Conservation (phyloP, 768 basidiomycete genomes). For the Boletus barrowsii region DNA sequence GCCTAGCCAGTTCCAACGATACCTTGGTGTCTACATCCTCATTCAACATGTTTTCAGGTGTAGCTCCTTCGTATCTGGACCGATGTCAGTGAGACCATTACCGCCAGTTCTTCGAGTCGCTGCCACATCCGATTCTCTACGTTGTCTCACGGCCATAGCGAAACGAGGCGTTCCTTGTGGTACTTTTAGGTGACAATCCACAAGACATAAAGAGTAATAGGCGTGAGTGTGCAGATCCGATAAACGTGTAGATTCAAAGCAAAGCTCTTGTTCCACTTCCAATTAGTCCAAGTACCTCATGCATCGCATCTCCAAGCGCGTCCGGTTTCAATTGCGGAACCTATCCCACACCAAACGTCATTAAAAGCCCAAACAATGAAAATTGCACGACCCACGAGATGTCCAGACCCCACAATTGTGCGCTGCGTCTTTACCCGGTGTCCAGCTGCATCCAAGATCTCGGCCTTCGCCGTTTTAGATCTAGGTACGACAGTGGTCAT, state of each 20-base stretch:
- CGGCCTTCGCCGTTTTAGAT: slow-evolving; percentile 24
- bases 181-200: too few relatives aligned
- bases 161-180: too few relatives aligned
- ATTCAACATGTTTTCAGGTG: too few relatives aligned
- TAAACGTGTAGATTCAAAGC: neutral
- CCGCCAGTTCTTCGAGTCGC: too few relatives aligned
- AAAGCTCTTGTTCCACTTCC: slow-evolving; percentile 7
- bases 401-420: slow-evolving; percentile 27
- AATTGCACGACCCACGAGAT: slow-evolving; percentile 20
- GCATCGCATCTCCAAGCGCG: slow-evolving; percentile 21
- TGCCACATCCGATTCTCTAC: too few relatives aligned
- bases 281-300: slow-evolving; percentile 22
- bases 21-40: too few relatives aligned
- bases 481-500: slow-evolving; percentile 1
- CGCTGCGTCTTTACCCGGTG: slow-evolving; percentile 19
- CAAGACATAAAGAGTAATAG: too few relatives aligned
- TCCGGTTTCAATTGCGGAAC: slow-evolving; percentile 31
- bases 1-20: too few relatives aligned
- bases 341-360: slow-evolving; percentile 6
- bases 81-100: too few relatives aligned
- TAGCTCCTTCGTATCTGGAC: too few relatives aligned
- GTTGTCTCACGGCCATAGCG: too few relatives aligned
- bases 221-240: too few relatives aligned
- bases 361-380: neutral
- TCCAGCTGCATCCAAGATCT: slow-evolving; percentile 28